These are phyloP conservation scores for Cercospora citrullina DNA, from an alignment of 2,329 filamentous ascomycete species.

Conservation along the genomic window DNA sequence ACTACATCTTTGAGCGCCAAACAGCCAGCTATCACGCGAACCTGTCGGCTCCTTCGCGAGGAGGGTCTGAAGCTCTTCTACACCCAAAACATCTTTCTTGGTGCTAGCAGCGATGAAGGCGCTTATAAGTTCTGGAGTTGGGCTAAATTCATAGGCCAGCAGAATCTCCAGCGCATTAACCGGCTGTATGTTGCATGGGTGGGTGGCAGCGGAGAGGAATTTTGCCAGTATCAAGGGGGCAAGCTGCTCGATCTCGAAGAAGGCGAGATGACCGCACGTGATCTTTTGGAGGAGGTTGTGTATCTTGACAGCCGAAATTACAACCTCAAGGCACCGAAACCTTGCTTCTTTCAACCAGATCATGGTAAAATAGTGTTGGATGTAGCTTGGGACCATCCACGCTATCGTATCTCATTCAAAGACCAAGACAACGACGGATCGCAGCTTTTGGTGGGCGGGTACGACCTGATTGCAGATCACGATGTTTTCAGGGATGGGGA, in stretches of 20 bases:
- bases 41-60: neutral
- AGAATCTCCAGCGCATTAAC: neutral
- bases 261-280: neutral
- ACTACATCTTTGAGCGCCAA: neutral
- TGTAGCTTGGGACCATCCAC: neutral
- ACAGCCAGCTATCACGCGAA: conserved; percentile 1
- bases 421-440: neutral
- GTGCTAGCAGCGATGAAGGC: neutral
- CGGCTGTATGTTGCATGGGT: neutral
- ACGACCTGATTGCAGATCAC: neutral
- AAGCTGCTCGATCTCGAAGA: neutral
- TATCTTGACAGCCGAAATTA: neutral
- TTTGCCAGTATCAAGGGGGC: neutral
- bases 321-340: neutral
- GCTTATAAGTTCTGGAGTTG: neutral
- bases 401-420: neutral
- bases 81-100: neutral
- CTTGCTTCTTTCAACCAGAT: neutral
- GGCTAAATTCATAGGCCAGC: neutral
- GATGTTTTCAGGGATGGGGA: neutral
- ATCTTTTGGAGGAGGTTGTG: neutral
- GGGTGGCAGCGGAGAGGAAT: neutral
- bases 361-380: neutral
- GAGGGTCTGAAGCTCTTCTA: neutral
- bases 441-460: neutral